Evolutionary conservation across 495 filamentous ascomycete species (phyloP).

Genomic region (Neurospora sp.): DNA sequence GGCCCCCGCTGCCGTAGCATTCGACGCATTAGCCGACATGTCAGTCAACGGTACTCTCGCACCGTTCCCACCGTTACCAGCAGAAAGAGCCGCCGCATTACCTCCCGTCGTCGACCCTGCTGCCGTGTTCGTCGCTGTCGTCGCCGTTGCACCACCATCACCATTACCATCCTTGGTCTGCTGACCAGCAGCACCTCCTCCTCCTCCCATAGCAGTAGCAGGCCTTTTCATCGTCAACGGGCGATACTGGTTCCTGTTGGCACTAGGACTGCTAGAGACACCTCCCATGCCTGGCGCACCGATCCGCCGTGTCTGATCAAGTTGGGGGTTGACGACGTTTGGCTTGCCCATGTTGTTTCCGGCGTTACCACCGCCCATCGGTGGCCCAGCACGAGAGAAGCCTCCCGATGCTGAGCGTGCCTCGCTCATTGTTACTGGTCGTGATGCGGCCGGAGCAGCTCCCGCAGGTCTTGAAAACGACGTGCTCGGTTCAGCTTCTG

Average conservation of each 20-base stretch:
- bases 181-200: neutral
- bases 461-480: neutral
- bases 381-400: slow-evolving; percentile 6
- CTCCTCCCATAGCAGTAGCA: neutral
- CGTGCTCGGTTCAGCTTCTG: neutral
- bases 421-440: neutral
- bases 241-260: slow-evolving; percentile 49
- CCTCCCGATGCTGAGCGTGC: slow-evolving; percentile 3
- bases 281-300: slow-evolving; percentile 47
- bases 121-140: neutral
- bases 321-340: slow-evolving; percentile 60
- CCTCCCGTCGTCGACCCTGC: neutral
- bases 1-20: neutral
- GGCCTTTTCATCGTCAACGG: slow-evolving; percentile 49
- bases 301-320: slow-evolving; percentile 59
- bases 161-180: neutral
- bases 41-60: slow-evolving; percentile 29
- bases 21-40: slow-evolving; percentile 25
- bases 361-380: neutral
- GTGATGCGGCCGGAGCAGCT: neutral
- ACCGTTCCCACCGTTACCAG: slow-evolving; percentile 1
- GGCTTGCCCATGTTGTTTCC: slow-evolving; percentile 13
- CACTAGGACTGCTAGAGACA: slow-evolving; percentile 39
- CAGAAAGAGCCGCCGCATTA: neutral
- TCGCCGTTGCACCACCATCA: neutral